These are phyloP conservation scores for Thuja plicata DNA, from an alignment of 83 land plant species.

Conservation along the genomic window DNA sequence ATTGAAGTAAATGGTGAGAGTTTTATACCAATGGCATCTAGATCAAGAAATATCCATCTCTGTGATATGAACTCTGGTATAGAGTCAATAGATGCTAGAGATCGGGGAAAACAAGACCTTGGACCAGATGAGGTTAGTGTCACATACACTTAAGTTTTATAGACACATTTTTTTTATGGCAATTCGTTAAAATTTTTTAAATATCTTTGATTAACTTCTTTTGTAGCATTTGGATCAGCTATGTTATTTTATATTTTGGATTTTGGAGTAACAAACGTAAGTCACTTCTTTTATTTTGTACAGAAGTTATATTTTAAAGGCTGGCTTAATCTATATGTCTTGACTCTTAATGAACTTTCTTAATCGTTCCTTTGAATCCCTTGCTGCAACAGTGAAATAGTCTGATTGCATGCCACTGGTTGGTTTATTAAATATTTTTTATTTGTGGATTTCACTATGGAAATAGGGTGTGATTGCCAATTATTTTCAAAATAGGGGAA, in stretches of 20 bases:
- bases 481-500: not conserved
- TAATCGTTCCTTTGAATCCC: not conserved
- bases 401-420: not conserved
- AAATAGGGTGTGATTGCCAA: not conserved
- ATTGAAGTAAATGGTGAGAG: slow-evolving; percentile 11
- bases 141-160: not conserved
- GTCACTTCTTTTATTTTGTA: too few species aligned
- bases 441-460: not conserved
- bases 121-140: slow-evolving; percentile 40
- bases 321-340: too few species aligned
- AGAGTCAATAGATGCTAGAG: slow-evolving; percentile 15
- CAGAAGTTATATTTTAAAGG: not conserved
- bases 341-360: not conserved
- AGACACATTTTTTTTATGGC: not conserved
- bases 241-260: not conserved
- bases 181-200: not conserved
- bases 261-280: not conserved
- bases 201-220: not conserved
- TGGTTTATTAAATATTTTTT: not conserved
- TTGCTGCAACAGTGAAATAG: not conserved
- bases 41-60: slow-evolving; percentile 6
- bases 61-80: not conserved
- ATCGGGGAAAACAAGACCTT: slow-evolving; percentile 27
- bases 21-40: slow-evolving; percentile 12
- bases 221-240: not conserved